Conservation (phyloP, 2,329 filamentous ascomycete genomes). For the Allantophomopsis cytisporea region DNA sequence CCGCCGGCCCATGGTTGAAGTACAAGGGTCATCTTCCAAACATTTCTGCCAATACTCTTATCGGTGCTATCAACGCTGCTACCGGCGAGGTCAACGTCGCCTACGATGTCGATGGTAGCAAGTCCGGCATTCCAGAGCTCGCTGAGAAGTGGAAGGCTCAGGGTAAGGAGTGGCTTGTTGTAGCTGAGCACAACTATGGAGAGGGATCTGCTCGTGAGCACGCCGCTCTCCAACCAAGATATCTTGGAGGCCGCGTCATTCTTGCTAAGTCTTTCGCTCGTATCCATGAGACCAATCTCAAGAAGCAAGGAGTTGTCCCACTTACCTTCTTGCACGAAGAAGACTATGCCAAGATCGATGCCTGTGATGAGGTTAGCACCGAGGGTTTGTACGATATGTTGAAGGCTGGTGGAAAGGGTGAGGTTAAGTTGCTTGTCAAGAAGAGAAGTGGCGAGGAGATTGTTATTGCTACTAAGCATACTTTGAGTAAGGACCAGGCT, state of each 20-base stretch:
- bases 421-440: constrained; percentile 53
- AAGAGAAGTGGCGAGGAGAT: constrained; percentile 52
- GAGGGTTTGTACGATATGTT: constrained; percentile 77
- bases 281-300: constrained; percentile 91
- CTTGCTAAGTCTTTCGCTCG: constrained; percentile 79
- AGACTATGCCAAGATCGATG: constrained; percentile 75
- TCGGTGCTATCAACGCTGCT: constrained; percentile 83
- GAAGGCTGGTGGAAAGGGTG: constrained; percentile 60
- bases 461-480: constrained; percentile 69
- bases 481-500: constrained; percentile 79
- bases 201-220: constrained; percentile 84
- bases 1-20: constrained; percentile 93
- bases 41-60: constrained; percentile 94
- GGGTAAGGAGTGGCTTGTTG: constrained; percentile 74
- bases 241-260: constrained; percentile 74
- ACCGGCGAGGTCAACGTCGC: constrained; percentile 88
- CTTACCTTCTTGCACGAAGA: constrained; percentile 79
- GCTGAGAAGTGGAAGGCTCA: constrained; percentile 70
- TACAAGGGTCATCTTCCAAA: constrained; percentile 99
- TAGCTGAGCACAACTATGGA: constrained; percentile 96
- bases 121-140: constrained; percentile 73
- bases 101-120: constrained; percentile 69
- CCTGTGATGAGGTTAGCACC: constrained; percentile 73
- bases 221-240: constrained; percentile 81
- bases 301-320: constrained; percentile 95